These are phyloP conservation scores for Grifola frondosa DNA, from an alignment of 1,284 basidiomycete genomes.

Conservation along the genomic window DNA sequence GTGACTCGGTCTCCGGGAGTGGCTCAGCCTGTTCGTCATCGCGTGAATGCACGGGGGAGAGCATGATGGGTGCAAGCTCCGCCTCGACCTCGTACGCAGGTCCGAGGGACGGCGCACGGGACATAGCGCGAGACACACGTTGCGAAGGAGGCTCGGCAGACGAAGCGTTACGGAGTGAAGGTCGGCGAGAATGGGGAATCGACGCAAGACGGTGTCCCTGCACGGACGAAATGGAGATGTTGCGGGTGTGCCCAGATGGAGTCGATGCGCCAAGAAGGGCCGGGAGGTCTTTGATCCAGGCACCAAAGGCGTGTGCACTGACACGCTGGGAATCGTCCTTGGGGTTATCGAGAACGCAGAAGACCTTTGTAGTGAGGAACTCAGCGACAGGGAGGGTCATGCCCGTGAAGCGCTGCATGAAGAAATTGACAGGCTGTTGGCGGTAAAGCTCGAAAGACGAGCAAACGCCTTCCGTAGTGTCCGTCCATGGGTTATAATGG, in stretches of 20 bases:
- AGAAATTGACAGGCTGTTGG: constrained; percentile 79
- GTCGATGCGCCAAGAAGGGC: constrained; percentile 49
- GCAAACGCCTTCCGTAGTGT: constrained; percentile 77
- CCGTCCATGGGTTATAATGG: constrained; percentile 98
- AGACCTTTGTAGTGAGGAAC: constrained; percentile 83
- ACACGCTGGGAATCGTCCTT: constrained; percentile 61
- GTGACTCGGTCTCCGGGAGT: constrained; percentile 41
- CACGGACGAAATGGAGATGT: constrained; percentile 52
- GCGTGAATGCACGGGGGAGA: constrained; percentile 37
- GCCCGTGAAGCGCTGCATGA: constrained; percentile 88
- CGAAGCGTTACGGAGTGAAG: constrained; percentile 59
- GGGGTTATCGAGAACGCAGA: constrained; percentile 74
- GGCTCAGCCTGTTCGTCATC: constrained; percentile 47
- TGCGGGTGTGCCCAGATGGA: constrained; percentile 43
- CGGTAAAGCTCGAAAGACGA: constrained; percentile 86
- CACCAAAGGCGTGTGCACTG: constrained; percentile 81
- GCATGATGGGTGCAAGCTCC: constrained; percentile 16
- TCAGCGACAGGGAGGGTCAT: constrained; percentile 88
- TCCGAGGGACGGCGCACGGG: constrained; percentile 58
- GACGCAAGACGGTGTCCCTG: constrained; percentile 62
- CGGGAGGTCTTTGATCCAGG: constrained; percentile 83
- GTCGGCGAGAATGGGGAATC: constrained; percentile 66
- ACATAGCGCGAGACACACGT: constrained; percentile 55
- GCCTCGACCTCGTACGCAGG: constrained; percentile 48
- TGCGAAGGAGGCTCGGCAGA: constrained; percentile 41